Percentiles rank a stretch among this genome's conserved stretches.
Conservation (phyloP, 179 eudicot species). For the Silene noctiflora region DNA sequence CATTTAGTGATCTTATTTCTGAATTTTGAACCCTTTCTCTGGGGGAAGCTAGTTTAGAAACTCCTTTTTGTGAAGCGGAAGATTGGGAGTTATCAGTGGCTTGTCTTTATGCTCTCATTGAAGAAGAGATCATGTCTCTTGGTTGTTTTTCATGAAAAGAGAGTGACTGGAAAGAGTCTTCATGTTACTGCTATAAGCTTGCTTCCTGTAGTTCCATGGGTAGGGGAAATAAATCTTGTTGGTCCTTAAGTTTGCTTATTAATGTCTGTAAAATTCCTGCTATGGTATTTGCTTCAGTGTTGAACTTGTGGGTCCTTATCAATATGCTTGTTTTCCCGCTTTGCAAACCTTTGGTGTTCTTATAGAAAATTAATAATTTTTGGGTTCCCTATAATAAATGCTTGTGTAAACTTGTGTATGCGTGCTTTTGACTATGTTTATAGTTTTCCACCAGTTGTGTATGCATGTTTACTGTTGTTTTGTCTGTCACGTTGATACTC, state of each 20-base stretch:
- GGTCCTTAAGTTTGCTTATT: neutral
- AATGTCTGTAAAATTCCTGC: neutral
- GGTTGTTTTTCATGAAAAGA: neutral
- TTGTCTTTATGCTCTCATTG: neutral
- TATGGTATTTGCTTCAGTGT: neutral
- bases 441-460: constrained; percentile 1
- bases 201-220: neutral
- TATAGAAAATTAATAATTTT: no score
- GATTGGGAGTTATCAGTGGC: neutral
- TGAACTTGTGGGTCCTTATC: constrained; percentile 1
- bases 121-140: no score
- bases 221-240: neutral
- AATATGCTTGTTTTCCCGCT: neutral
- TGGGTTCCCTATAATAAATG: neutral
- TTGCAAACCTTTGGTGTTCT: neutral
- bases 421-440: neutral
- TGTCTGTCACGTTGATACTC: neutral
- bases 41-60: neutral
- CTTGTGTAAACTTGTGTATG: neutral
- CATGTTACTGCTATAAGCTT: neutral
- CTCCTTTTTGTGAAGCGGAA: neutral
- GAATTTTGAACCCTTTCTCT: neutral
- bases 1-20: neutral
- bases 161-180: neutral
- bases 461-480: neutral